phyloP scores from a whole-genome alignment of 805 yeast species.

The Wickerhamiella domercqiae region DNA sequence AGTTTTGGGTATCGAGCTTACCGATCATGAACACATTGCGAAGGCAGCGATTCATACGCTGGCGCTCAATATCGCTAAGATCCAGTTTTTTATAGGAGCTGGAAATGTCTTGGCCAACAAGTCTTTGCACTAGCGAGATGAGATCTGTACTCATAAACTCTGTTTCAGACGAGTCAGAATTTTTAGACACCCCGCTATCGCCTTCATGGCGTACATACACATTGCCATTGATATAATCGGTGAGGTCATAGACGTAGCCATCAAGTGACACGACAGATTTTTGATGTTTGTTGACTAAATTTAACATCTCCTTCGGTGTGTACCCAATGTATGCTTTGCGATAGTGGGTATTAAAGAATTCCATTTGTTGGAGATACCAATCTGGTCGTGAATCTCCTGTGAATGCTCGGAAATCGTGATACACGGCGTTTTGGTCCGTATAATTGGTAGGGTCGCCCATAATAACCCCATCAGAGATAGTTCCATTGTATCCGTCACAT shows the following conservation, averaged over 20 bases:
- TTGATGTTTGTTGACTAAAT: slow-evolving; percentile 17
- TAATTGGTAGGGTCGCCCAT: slow-evolving; percentile 24
- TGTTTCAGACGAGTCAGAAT: neutral
- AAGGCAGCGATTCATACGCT: slow-evolving; percentile 24
- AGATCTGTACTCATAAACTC: slow-evolving; percentile 23
- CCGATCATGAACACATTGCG: slow-evolving; percentile 28
- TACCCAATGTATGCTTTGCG: slow-evolving; percentile 26
- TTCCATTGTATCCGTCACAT: slow-evolving; percentile 24
- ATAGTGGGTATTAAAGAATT: slow-evolving; percentile 23
- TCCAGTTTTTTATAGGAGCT: slow-evolving; percentile 18
- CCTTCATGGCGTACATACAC: slow-evolving; percentile 20
- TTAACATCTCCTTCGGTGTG: slow-evolving; percentile 21
- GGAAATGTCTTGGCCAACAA: slow-evolving; percentile 25
- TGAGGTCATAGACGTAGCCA: slow-evolving; percentile 27
- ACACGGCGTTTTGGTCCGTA: slow-evolving; percentile 26
- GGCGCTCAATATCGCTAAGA: slow-evolving; percentile 15
- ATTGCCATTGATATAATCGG: slow-evolving; percentile 25
- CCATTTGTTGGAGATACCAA: slow-evolving; percentile 28
- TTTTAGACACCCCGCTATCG: slow-evolving; percentile 7
- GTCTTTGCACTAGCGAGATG: slow-evolving; percentile 22
- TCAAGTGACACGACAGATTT: slow-evolving; percentile 22
- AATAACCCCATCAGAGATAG: slow-evolving; percentile 18
- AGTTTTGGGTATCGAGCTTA: slow-evolving; percentile 27
- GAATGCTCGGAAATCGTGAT: slow-evolving; percentile 29
- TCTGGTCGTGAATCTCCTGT: slow-evolving; percentile 28